These are phyloP conservation scores for Diutina ranongensis DNA, from an alignment of 1,139 yeast genomes.

Conservation along the genomic window DNA sequence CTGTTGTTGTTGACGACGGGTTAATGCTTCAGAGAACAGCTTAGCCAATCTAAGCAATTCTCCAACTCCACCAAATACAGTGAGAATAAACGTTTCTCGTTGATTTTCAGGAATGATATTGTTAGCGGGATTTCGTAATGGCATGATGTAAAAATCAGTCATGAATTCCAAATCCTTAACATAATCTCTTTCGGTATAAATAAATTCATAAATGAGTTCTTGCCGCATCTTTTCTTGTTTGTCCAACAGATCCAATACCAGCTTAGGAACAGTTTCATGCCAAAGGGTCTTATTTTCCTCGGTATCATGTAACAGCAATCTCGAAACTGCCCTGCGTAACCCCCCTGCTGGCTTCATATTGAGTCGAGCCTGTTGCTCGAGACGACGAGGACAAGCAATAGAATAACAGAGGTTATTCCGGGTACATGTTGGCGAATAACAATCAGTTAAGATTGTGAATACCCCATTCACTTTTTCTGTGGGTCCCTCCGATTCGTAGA, in stretches of 20 bases:
- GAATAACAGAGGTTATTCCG: constrained; percentile 82
- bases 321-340: constrained; percentile 69
- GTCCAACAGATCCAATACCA: constrained; percentile 65
- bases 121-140: constrained; percentile 60
- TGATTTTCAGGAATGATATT: constrained; percentile 83
- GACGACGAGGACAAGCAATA: constrained; percentile 92
- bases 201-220: constrained; percentile 89
- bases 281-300: constrained; percentile 84
- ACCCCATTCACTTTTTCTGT: constrained; percentile 62
- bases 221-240: constrained; percentile 87
- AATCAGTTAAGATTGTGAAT: constrained; percentile 82
- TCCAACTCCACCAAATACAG: constrained; percentile 83
- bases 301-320: constrained; percentile 63
- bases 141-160: constrained; percentile 90
- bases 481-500: constrained; percentile 16
- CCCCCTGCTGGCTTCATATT: constrained; percentile 88
- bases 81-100: constrained; percentile 79
- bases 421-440: constrained; percentile 95
- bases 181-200: constrained; percentile 88
- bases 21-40: constrained; percentile 77
- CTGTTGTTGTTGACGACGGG: constrained; percentile 78
- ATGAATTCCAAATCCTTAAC: constrained; percentile 89
- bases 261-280: constrained; percentile 87
- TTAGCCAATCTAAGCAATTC: constrained; percentile 81
- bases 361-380: constrained; percentile 90